phyloP scores from a whole-genome alignment of 225 moss, liverwort and hornwort genomes.

The Polytrichum commune region DNA sequence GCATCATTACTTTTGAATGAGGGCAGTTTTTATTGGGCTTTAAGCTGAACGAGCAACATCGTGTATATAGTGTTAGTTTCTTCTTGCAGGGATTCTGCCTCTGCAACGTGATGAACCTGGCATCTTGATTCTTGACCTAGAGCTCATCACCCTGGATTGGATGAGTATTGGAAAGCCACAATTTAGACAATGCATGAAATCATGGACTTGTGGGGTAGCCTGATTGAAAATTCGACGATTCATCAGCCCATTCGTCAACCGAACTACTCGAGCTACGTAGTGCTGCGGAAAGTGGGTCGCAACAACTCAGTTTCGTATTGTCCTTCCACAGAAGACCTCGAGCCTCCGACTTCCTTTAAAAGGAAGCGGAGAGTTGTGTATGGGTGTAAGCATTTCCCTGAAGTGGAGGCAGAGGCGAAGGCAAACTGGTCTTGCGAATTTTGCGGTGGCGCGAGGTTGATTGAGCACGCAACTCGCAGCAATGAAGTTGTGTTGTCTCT shows the following conservation, averaged over 20 bases:
- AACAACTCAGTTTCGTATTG: constrained; percentile 1
- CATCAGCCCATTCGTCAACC: constrained; percentile 2
- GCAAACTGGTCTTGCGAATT: constrained; percentile 30
- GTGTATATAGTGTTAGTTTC: not conserved
- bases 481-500: constrained; percentile 35
- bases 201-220: not conserved
- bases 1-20: not conserved
- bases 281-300: constrained; percentile 16
- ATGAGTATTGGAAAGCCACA: constrained; percentile 3
- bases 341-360: not conserved
- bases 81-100: not conserved
- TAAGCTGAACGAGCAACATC: not conserved
- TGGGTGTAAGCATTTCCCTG: constrained; percentile 36
- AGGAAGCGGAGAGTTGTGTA: not conserved
- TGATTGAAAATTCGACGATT: not conserved
- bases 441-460: constrained; percentile 29
- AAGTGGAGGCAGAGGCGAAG: constrained; percentile 6
- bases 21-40: not conserved
- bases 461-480: constrained; percentile 40
- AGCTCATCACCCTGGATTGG: not conserved
- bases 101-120: not conserved
- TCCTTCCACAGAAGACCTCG: not conserved
- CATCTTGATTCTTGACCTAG: not conserved
- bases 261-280: constrained; percentile 29
- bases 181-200: not conserved